Evolutionary conservation across 192 early-diverging fungal species (phyloP).

Genomic region (Chytriomyces sp.): DNA sequence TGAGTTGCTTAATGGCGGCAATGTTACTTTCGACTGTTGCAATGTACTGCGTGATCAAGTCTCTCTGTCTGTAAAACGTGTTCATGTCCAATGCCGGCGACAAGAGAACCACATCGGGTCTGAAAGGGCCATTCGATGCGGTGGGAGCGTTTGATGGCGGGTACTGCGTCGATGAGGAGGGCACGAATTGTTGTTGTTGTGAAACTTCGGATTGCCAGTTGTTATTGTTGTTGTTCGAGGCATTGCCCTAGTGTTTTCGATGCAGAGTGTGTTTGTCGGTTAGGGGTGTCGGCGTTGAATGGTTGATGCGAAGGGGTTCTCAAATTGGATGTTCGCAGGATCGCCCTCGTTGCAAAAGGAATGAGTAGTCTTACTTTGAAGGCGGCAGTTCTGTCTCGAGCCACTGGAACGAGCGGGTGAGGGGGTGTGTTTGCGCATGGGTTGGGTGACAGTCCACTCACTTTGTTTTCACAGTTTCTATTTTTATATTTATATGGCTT

Average conservation of each 20-base stretch:
- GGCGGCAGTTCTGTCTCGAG: slow-evolving; percentile 26
- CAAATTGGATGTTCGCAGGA: too few species aligned
- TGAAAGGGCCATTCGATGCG: neutral
- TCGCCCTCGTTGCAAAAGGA: too few species aligned
- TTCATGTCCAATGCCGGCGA: slow-evolving; percentile 20
- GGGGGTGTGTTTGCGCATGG: neutral
- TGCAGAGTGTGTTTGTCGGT: neutral
- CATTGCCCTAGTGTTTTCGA: neutral
- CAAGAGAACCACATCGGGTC: slow-evolving; percentile 7
- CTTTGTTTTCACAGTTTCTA: neutral
- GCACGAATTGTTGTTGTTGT: neutral
- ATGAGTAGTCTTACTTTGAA: slow-evolving; percentile 4
- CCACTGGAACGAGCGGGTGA: neutral
- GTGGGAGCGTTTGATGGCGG: neutral
- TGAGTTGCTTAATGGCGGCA: slow-evolving; percentile 7
- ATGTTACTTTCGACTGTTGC: slow-evolving; percentile 6
- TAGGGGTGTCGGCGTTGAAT: neutral
- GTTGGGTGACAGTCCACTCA: neutral
- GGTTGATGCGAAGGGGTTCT: neutral
- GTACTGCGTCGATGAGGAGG: neutral
- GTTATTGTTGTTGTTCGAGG: neutral
- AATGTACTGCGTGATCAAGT: slow-evolving; percentile 24
- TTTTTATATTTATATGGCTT: too few species aligned
- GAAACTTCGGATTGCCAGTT: neutral
- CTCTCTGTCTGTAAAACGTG: slow-evolving; percentile 33